Evolutionary conservation across 345 rosid species (phyloP).

Genomic region (Moricandia moricandioides): DNA sequence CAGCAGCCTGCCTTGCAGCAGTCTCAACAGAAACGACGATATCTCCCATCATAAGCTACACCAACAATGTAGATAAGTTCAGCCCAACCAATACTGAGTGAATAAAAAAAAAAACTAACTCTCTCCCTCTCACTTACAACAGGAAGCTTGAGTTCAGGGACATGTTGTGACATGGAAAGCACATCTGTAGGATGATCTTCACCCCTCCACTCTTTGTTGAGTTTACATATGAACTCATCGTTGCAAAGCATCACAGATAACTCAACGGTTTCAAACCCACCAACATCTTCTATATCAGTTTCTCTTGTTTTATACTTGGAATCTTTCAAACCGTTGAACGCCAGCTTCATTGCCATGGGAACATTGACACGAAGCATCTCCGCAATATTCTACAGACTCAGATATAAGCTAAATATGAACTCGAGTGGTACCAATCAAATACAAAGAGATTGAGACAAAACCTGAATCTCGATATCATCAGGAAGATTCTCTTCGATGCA

Average conservation of each 20-base stretch:
- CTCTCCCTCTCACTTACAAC: conserved; percentile 48
- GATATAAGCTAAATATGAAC: neutral
- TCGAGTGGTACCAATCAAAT: neutral
- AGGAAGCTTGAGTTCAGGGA: conserved; percentile 75
- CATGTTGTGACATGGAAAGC: conserved; percentile 88
- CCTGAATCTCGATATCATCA: conserved; percentile 81
- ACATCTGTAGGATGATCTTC: conserved; percentile 97
- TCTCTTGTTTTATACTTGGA: conserved; percentile 74
- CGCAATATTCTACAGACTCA: conserved; percentile 77
- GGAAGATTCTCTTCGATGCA: conserved; percentile 85
- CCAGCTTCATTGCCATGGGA: conserved; percentile 77
- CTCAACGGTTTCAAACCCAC: conserved; percentile 67
- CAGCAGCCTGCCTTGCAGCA: conserved; percentile 89
- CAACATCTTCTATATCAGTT: conserved; percentile 56
- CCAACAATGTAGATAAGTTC: neutral
- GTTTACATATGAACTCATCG: conserved; percentile 75
- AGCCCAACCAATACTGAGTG: neutral
- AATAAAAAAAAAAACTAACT: neutral
- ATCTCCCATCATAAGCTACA: conserved; percentile 97
- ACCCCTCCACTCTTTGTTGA: conserved; percentile 91
- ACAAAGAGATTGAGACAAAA: neutral
- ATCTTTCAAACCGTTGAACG: conserved; percentile 63
- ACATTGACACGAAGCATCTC: conserved; percentile 83
- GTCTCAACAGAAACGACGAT: conserved; percentile 90
- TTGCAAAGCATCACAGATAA: conserved; percentile 85